Percentiles rank a stretch among this genome's conserved stretches.
phyloP scores from a whole-genome alignment of 2,329 filamentous ascomycete genomes.

The Mycocentrospora acerina region DNA sequence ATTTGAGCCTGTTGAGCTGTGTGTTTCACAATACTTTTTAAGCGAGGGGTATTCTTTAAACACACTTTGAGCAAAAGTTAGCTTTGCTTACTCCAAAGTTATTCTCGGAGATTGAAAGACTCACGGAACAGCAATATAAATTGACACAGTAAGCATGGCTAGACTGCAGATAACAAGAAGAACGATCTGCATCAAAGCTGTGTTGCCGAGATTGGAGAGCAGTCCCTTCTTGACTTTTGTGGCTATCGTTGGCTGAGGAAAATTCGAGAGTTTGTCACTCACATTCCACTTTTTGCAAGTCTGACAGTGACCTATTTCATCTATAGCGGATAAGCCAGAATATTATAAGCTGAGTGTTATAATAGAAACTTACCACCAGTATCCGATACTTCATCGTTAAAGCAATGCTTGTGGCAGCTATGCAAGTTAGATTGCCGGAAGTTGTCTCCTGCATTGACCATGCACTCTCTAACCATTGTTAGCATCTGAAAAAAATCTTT shows the following conservation, averaged over 20 bases:
- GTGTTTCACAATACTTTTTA: too few species aligned
- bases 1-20: too few species aligned
- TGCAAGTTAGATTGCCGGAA: conserved; percentile 24
- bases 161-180: conserved; percentile 25
- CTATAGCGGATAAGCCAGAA: conserved; percentile 6
- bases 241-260: conserved; percentile 30
- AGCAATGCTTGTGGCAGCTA: conserved; percentile 36
- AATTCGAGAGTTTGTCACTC: conserved; percentile 19
- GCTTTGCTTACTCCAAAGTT: too few species aligned
- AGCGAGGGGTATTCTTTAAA: too few species aligned
- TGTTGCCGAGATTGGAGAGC: conserved; percentile 32
- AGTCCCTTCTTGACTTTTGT: conserved; percentile 35
- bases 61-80: too few species aligned
- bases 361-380: conserved; percentile 15
- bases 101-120: too few species aligned
- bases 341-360: background rate
- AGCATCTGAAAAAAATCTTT: background rate
- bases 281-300: conserved; percentile 31
- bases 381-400: conserved; percentile 17
- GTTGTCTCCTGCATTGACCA: conserved; percentile 34
- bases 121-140: conserved; percentile 20
- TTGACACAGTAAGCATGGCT: conserved; percentile 19
- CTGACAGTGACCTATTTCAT: conserved; percentile 37
- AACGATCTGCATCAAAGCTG: conserved; percentile 32
- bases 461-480: conserved; percentile 22